Percentiles rank a stretch among this genome's conserved stretches.
Conservation (phyloP, 371 early-diverging fungal genomes). For the Actinomortierella ambigua region DNA sequence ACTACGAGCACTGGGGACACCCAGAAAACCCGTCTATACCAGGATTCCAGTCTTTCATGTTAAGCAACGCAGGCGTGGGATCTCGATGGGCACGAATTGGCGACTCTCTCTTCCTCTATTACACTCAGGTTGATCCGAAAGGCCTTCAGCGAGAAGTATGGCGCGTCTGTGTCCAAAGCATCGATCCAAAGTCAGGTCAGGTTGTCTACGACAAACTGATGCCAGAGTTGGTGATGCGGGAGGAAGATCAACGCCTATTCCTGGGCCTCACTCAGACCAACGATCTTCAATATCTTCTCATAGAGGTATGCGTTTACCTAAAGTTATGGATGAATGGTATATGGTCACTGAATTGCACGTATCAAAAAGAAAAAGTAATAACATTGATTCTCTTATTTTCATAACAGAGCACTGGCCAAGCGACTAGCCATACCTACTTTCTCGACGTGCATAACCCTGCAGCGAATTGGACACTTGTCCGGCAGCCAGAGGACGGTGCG, state of each 20-base stretch:
- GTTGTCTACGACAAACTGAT: not conserved
- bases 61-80: constrained; percentile 45
- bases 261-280: constrained; percentile 27
- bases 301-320: constrained; percentile 18
- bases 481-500: constrained; percentile 17
- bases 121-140: constrained; percentile 48
- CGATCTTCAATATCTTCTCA: constrained; percentile 27
- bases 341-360: not conserved
- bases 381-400: constrained; percentile 8
- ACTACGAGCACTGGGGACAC: too few species aligned
- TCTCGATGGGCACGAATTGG: constrained; percentile 47
- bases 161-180: constrained; percentile 24
- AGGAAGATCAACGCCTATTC: constrained; percentile 47
- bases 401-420: constrained; percentile 26
- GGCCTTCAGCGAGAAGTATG: constrained; percentile 50
- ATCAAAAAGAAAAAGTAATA: constrained; percentile 8
- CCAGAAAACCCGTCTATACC: too few species aligned
- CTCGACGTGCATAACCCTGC: constrained; percentile 18
- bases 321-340: not conserved
- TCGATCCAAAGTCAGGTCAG: not conserved
- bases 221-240: constrained; percentile 50
- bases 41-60: constrained; percentile 12
- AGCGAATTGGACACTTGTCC: constrained; percentile 24
- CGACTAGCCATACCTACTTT: constrained; percentile 20
- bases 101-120: constrained; percentile 44